Evolutionary conservation across 2,329 filamentous ascomycete species (phyloP).

Genomic region (Alternaria ethzedia): DNA sequence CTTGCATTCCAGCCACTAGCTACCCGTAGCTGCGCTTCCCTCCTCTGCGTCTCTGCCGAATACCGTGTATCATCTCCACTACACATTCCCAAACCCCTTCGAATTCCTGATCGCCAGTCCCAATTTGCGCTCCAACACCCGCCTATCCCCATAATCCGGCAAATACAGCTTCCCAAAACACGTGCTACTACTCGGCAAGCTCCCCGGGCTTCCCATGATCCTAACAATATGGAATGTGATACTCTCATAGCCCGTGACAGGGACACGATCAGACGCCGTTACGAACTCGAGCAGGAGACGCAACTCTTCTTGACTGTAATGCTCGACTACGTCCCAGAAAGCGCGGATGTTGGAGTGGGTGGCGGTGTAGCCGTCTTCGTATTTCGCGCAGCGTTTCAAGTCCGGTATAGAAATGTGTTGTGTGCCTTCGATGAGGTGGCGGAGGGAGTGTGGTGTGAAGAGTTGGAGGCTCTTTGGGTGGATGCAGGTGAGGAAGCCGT

Average conservation of each 20-base stretch:
- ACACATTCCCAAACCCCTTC: slow-evolving; percentile 75
- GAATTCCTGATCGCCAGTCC: slow-evolving; percentile 87
- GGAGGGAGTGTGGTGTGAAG: slow-evolving; percentile 61
- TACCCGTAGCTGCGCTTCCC: not conserved
- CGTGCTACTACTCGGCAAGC: slow-evolving; percentile 84
- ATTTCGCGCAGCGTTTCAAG: slow-evolving; percentile 73
- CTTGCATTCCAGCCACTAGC: not conserved
- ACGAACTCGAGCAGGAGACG: slow-evolving; percentile 88
- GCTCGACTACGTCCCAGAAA: slow-evolving; percentile 83
- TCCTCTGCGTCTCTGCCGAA: not conserved
- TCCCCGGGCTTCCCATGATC: slow-evolving; percentile 67
- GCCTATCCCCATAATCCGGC: slow-evolving; percentile 77
- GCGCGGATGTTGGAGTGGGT: slow-evolving; percentile 72
- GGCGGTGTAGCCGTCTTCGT: slow-evolving; percentile 78
- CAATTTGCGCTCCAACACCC: slow-evolving; percentile 75
- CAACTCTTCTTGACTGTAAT: slow-evolving; percentile 72
- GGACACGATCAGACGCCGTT: slow-evolving; percentile 88
- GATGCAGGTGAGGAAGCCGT: slow-evolving; percentile 80
- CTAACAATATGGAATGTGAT: slow-evolving; percentile 84
- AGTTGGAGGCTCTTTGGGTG: slow-evolving; percentile 69
- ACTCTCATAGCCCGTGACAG: slow-evolving; percentile 82
- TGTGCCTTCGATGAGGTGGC: slow-evolving; percentile 81
- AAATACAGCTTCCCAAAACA: slow-evolving; percentile 90
- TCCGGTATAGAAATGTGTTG: slow-evolving; percentile 79
- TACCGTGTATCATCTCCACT: not conserved